Percentiles rank a stretch among this genome's conserved stretches.
These are phyloP conservation scores for Hypoxylon crocopeplum DNA, from an alignment of 495 filamentous ascomycete genomes.

Conservation along the genomic window DNA sequence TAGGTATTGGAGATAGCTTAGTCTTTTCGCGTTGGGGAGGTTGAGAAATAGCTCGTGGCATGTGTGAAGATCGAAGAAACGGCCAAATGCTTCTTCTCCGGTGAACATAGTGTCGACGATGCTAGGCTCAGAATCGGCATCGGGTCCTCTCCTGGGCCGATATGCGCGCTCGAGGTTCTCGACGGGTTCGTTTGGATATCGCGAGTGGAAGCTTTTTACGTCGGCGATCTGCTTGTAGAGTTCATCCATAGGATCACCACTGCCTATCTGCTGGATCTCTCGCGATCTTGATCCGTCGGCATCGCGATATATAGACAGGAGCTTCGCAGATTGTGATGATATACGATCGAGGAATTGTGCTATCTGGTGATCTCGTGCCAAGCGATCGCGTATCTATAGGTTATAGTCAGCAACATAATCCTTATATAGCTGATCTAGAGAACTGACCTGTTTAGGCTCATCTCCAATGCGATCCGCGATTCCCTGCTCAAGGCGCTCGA, in stretches of 20 bases:
- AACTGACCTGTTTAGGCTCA: constrained; percentile 83
- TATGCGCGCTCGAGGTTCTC: constrained; percentile 96
- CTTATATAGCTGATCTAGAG: background rate
- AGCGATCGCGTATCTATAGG: constrained; percentile 77
- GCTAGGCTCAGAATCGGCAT: constrained; percentile 70
- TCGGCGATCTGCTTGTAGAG: constrained; percentile 85
- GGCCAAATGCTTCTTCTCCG: constrained; percentile 90
- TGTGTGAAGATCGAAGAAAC: constrained; percentile 84
- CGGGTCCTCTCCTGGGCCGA: constrained; percentile 64
- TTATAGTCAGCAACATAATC: constrained; percentile 41
- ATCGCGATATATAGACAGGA: constrained; percentile 87
- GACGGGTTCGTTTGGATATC: constrained; percentile 92
- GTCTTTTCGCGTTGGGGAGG: constrained; percentile 78
- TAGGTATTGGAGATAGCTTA: constrained; percentile 91
- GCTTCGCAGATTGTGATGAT: constrained; percentile 79
- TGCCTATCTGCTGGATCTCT: constrained; percentile 84
- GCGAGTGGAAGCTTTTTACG: constrained; percentile 85
- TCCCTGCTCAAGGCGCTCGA: constrained; percentile 92
- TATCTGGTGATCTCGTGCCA: constrained; percentile 90
- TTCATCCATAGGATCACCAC: constrained; percentile 87
- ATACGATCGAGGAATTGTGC: constrained; percentile 85
- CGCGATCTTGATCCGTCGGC: constrained; percentile 69
- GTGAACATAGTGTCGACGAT: constrained; percentile 92
- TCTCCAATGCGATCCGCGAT: constrained; percentile 87
- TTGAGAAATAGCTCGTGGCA: constrained; percentile 91